Conservation (phyloP, 2,329 filamentous ascomycete species). For the Phialophora chinensis region DNA sequence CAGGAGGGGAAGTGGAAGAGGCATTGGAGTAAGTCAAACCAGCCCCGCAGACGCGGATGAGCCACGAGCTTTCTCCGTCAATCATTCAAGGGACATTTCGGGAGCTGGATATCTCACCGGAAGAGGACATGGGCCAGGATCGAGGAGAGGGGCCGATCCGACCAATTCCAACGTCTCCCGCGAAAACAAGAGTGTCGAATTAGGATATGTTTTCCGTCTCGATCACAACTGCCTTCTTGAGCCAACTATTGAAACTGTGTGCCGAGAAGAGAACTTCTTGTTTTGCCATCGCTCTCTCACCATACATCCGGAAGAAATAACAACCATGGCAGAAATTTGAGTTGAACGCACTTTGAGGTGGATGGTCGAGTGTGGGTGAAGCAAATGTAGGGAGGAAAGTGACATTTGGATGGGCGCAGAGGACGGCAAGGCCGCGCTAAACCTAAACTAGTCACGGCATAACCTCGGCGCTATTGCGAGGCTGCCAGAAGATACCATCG, state of each 20-base stretch:
- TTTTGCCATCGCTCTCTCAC: not conserved
- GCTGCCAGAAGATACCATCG: constrained; percentile 17
- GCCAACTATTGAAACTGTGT: not conserved
- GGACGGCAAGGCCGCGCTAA: constrained; percentile 8
- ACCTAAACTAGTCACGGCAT: not conserved
- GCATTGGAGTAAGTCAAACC: constrained; percentile 13
- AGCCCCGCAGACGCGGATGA: constrained; percentile 19
- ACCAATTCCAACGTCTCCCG: constrained; percentile 4
- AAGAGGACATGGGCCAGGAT: constrained; percentile 5
- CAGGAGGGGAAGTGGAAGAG: constrained; percentile 1
- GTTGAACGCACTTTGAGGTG: not conserved
- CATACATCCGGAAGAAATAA: not conserved
- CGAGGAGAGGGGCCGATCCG: constrained; percentile 7
- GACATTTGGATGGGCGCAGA: not conserved
- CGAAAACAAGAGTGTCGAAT: not conserved
- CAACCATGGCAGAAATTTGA: not conserved
- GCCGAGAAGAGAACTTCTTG: not conserved
- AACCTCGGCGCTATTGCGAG: constrained; percentile 12
- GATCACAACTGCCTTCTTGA: constrained; percentile 13
- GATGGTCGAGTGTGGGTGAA: not conserved
- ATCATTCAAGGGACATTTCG: constrained; percentile 14
- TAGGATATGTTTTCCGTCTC: constrained; percentile 24
- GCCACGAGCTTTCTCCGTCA: constrained; percentile 9
- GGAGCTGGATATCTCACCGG: constrained; percentile 16
- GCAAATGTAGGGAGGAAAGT: not conserved